Percentiles rank a stretch among this genome's conserved stretches.
phyloP scores from a whole-genome alignment of 768 basidiomycete species.

The Punctularia strigosozonata region DNA sequence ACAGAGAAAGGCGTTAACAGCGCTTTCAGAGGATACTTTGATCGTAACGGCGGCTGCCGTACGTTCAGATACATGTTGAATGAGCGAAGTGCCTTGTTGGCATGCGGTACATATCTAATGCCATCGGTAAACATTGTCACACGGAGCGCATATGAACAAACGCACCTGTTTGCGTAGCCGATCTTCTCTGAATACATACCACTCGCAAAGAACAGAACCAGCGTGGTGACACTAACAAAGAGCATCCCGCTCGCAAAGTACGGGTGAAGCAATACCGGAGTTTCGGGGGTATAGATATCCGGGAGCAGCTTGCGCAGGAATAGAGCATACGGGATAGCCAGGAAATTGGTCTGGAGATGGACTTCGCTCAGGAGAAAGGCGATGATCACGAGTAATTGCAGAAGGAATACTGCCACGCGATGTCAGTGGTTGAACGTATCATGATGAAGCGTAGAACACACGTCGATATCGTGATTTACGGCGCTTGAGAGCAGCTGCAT shows the following conservation, averaged over 20 bases:
- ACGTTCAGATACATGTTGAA: slow-evolving; percentile 98
- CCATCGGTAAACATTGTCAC: slow-evolving; percentile 3
- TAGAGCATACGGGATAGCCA: slow-evolving; percentile 50
- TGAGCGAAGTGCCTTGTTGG: slow-evolving; percentile 81
- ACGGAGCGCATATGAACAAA: slow-evolving; percentile 7
- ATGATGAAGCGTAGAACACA: slow-evolving; percentile 24
- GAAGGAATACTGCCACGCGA: slow-evolving; percentile 51
- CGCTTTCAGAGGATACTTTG: slow-evolving; percentile 43
- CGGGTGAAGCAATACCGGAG: slow-evolving; percentile 42
- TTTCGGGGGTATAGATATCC: slow-evolving; percentile 30
- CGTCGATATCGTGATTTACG: slow-evolving; percentile 78
- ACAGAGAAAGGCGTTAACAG: slow-evolving; percentile 21
- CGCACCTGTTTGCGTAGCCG: slow-evolving; percentile 89
- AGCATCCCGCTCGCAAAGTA: slow-evolving; percentile 73
- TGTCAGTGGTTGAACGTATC: background rate
- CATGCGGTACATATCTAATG: slow-evolving; percentile 87
- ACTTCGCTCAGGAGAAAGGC: slow-evolving; percentile 67
- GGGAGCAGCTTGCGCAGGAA: slow-evolving; percentile 40
- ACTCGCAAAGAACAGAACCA: slow-evolving; percentile 90
- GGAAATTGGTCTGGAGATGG: slow-evolving; percentile 54
- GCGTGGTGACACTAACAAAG: slow-evolving; percentile 82
- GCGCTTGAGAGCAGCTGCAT: slow-evolving; percentile 67
- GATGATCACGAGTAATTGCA: slow-evolving; percentile 56
- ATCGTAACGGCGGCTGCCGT: slow-evolving; percentile 61
- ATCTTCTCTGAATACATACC: slow-evolving; percentile 97